A percentile compares a stretch with the other conserved stretches of the same genome.
Evolutionary conservation across 352 stramenopile genomes (phyloP).

Genomic region (Peronospora farinosa): DNA sequence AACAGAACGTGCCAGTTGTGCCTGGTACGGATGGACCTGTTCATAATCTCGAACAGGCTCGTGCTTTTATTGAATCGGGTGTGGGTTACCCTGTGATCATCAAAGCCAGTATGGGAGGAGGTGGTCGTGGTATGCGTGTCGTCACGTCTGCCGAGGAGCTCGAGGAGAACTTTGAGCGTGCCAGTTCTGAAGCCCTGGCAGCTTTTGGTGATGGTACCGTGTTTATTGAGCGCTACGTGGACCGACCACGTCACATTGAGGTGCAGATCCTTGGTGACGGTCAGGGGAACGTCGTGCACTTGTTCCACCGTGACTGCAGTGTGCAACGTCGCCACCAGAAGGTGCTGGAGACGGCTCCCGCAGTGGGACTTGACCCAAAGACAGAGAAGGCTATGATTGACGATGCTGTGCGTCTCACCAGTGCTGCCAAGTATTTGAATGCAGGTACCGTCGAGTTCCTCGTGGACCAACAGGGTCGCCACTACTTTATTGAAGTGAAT

Average conservation of each 20-base stretch:
- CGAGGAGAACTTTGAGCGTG: slow-evolving; percentile 82
- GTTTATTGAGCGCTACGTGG: slow-evolving; percentile 95
- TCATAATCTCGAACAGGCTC: slow-evolving; percentile 80
- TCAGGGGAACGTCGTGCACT: slow-evolving; percentile 91
- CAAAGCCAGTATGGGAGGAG: slow-evolving; percentile 96
- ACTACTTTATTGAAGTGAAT: slow-evolving; percentile 99
- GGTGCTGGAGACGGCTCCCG: slow-evolving; percentile 92
- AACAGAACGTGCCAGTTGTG: slow-evolving; percentile 84
- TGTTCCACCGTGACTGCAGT: slow-evolving; percentile 96
- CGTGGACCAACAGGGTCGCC: slow-evolving; percentile 86
- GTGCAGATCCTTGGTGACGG: slow-evolving; percentile 95
- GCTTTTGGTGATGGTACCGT: slow-evolving; percentile 93
- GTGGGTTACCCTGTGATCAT: slow-evolving; percentile 95
- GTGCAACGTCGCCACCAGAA: slow-evolving; percentile 98
- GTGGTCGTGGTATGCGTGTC: slow-evolving; percentile 95
- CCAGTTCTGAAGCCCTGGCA: slow-evolving; percentile 79
- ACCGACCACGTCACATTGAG: slow-evolving; percentile 94
- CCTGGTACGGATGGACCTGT: slow-evolving; percentile 89
- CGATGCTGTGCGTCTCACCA: slow-evolving; percentile 88
- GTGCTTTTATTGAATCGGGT: slow-evolving; percentile 85
- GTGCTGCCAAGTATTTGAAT: slow-evolving; percentile 91
- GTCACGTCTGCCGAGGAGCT: slow-evolving; percentile 80
- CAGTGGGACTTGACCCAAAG: slow-evolving; percentile 70
- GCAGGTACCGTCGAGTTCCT: slow-evolving; percentile 98
- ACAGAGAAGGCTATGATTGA: slow-evolving; percentile 90